These are phyloP conservation scores for Trametes punicea DNA, from an alignment of 768 basidiomycete genomes.

Conservation along the genomic window DNA sequence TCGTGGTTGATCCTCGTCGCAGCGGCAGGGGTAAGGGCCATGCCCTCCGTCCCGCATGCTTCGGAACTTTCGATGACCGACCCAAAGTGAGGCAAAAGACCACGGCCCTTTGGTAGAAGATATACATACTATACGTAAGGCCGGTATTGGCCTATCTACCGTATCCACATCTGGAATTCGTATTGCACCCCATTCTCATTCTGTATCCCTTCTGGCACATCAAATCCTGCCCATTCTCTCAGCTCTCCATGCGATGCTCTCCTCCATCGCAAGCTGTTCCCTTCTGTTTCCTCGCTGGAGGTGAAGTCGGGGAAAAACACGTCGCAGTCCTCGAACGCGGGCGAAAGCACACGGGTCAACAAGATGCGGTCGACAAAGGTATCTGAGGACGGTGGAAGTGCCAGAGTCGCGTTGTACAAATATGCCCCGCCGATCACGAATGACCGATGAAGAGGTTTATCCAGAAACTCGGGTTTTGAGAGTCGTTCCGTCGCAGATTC, in stretches of 20 bases:
- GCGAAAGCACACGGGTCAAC: conserved; percentile 76
- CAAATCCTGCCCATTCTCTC: conserved; percentile 74
- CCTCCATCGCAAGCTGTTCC: conserved; percentile 43
- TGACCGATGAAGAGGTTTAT: conserved; percentile 43
- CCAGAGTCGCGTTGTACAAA: conserved; percentile 70
- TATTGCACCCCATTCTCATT: conserved; percentile 83
- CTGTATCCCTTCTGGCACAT: conserved; percentile 71
- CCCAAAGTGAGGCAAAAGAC: background rate
- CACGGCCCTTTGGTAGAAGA: background rate
- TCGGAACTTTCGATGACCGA: no score
- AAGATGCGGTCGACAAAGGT: conserved; percentile 74
- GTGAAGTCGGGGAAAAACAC: conserved; percentile 79
- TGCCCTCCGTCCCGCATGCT: background rate
- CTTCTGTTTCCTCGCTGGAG: conserved; percentile 21
- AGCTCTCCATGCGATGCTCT: conserved; percentile 60
- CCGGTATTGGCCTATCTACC: conserved; percentile 21
- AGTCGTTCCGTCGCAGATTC: conserved; percentile 39
- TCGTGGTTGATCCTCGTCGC: background rate
- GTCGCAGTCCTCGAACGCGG: conserved; percentile 80
- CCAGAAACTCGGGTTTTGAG: conserved; percentile 21
- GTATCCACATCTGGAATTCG: conserved; percentile 96
- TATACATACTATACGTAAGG: background rate
- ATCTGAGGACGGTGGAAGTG: conserved; percentile 33
- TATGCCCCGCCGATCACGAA: conserved; percentile 95
- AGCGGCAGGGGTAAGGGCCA: conserved; percentile 28